A percentile compares a stretch with the other conserved stretches of the same genome.
These are phyloP conservation scores for Cyclostephanos tholiformis DNA, from an alignment of 108 stramenopile genomes.

Conservation along the genomic window DNA sequence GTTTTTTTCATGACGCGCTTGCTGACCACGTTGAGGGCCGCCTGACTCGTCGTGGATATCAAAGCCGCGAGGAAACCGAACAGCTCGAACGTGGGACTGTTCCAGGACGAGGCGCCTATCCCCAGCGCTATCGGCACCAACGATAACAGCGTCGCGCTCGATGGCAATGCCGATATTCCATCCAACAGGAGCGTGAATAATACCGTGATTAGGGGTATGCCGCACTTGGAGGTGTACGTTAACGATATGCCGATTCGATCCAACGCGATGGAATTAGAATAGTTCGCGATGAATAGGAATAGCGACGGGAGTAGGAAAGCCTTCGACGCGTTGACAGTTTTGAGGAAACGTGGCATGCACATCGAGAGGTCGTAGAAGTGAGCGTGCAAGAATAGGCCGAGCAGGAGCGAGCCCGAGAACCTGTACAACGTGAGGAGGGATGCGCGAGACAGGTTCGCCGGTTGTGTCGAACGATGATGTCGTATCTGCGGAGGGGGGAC, in stretches of 20 bases:
- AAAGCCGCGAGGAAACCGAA: constrained; percentile 71
- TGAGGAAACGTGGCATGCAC: constrained; percentile 40
- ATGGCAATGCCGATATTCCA: constrained; percentile 64
- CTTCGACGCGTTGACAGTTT: constrained; percentile 46
- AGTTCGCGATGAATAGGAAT: constrained; percentile 77
- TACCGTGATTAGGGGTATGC: constrained; percentile 75
- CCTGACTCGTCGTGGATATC: constrained; percentile 67
- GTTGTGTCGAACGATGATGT: background rate
- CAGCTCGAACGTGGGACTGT: constrained; percentile 70
- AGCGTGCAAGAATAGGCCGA: constrained; percentile 67
- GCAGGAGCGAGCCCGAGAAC: constrained; percentile 67
- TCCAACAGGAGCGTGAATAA: constrained; percentile 65
- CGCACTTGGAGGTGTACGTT: constrained; percentile 82
- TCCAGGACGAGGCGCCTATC: constrained; percentile 78
- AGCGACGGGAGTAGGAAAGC: constrained; percentile 64
- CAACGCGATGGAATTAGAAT: constrained; percentile 67
- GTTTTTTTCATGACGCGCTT: constrained; percentile 65
- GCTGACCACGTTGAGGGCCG: constrained; percentile 67
- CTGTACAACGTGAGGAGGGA: constrained; percentile 70
- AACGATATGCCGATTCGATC: constrained; percentile 80
- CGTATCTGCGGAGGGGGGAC: no score
- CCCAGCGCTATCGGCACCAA: constrained; percentile 76
- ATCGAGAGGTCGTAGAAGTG: constrained; percentile 48
- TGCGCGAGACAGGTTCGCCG: constrained; percentile 49
- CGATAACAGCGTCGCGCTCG: constrained; percentile 50